A percentile compares a stretch with the other conserved stretches of the same genome.
These are phyloP conservation scores for Sphaerobolus stellatus DNA, from an alignment of 1,284 basidiomycete genomes.

Conservation along the genomic window DNA sequence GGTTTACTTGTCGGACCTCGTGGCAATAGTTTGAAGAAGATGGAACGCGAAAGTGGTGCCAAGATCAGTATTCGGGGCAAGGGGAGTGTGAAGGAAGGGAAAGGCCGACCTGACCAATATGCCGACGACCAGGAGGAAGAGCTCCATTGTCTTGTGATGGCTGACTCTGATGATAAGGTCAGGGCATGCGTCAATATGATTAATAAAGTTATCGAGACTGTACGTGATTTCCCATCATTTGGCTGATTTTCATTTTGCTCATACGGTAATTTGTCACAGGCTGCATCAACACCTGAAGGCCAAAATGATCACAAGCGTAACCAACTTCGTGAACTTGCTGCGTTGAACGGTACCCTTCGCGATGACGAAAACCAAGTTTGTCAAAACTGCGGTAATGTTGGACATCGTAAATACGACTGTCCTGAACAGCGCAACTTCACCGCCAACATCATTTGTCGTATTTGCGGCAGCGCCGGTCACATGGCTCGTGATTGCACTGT, in stretches of 20 bases:
- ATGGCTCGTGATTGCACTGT: conserved; percentile 96
- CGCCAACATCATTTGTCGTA: conserved; percentile 95
- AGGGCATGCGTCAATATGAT: conserved; percentile 90
- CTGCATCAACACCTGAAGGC: conserved; percentile 97
- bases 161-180: conserved; percentile 91
- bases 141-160: conserved; percentile 96
- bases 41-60: conserved; percentile 97
- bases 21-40: conserved; percentile 98
- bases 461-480: conserved; percentile 92
- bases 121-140: conserved; percentile 98
- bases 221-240: conserved; percentile 42
- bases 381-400: conserved; percentile 94
- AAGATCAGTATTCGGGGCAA: conserved; percentile 99
- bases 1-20: conserved; percentile 97
- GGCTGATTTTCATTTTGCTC: conserved; percentile 1
- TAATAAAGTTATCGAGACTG: conserved; percentile 97
- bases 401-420: conserved; percentile 96
- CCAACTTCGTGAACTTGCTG: conserved; percentile 96
- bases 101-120: conserved; percentile 88
- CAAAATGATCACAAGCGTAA: conserved; percentile 99
- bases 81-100: conserved; percentile 98
- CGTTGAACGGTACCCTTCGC: conserved; percentile 96
- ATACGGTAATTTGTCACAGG: conserved; percentile 47
- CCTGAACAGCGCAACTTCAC: conserved; percentile 95
- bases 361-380: conserved; percentile 99